Conservation (phyloP, 2,329 filamentous ascomycete species). For the Eutypa lata region DNA sequence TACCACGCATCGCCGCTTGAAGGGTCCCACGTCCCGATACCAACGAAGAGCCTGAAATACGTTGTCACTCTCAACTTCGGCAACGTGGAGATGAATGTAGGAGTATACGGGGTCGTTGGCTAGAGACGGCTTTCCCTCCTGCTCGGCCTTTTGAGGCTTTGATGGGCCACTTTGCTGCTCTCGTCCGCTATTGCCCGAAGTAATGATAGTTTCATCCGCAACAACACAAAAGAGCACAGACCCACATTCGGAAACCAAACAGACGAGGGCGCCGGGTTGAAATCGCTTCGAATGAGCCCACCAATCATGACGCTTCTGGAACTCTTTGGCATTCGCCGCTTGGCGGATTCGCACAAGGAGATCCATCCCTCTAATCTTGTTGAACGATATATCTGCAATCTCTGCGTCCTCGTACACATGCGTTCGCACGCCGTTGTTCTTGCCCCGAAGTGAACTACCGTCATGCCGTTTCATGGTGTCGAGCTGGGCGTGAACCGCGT, state of each 20-base stretch:
- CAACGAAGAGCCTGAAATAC: slow-evolving; percentile 26
- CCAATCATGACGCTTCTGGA: slow-evolving; percentile 40
- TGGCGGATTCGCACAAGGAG: slow-evolving; percentile 44
- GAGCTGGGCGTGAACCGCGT: slow-evolving; percentile 41
- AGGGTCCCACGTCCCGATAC: slow-evolving; percentile 18
- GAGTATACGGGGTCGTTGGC: slow-evolving; percentile 27
- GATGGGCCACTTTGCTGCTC: background rate
- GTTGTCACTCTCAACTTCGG: slow-evolving; percentile 18
- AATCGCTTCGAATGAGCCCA: slow-evolving; percentile 50
- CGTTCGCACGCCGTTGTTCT: slow-evolving; percentile 28
- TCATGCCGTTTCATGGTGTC: slow-evolving; percentile 25
- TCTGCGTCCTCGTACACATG: slow-evolving; percentile 34
- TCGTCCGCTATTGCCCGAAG: slow-evolving; percentile 13
- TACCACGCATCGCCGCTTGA: slow-evolving; percentile 37
- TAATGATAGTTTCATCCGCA: slow-evolving; percentile 21
- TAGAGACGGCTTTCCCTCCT: slow-evolving; percentile 20
- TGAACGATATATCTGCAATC: slow-evolving; percentile 31
- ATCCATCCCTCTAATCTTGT: slow-evolving; percentile 38
- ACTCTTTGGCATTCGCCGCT: slow-evolving; percentile 27
- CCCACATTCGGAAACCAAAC: slow-evolving; percentile 38
- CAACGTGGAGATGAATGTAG: slow-evolving; percentile 29
- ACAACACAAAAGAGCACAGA: slow-evolving; percentile 41
- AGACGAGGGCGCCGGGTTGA: slow-evolving; percentile 47
- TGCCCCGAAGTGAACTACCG: slow-evolving; percentile 7
- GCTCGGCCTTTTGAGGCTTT: background rate